Percentiles rank a stretch among this genome's conserved stretches.
These are phyloP conservation scores for Penicillium canescens DNA, from an alignment of 495 filamentous ascomycete genomes.

Conservation along the genomic window DNA sequence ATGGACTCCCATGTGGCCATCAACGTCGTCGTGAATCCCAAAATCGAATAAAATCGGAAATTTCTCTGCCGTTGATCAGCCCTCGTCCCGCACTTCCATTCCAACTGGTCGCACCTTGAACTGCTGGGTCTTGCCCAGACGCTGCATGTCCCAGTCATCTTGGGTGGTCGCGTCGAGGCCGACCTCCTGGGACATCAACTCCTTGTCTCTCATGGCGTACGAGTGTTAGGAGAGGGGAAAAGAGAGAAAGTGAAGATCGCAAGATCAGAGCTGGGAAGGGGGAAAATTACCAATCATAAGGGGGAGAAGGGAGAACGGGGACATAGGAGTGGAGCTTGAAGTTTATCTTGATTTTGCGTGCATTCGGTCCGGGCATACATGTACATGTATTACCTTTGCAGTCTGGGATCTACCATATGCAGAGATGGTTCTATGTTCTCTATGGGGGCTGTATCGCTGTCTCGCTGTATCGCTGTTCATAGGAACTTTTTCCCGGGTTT, in stretches of 20 bases:
- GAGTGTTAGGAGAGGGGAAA: background rate
- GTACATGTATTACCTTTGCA: too few species aligned
- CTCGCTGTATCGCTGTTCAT: too few species aligned
- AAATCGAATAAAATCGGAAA: constrained; percentile 46
- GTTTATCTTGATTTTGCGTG: background rate
- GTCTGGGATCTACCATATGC: too few species aligned
- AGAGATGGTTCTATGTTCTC: too few species aligned
- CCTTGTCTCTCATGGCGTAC: constrained; percentile 14
- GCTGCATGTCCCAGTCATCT: constrained; percentile 41
- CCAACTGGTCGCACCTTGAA: constrained; percentile 28
- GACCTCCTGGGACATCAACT: constrained; percentile 19
- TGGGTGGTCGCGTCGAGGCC: constrained; percentile 22
- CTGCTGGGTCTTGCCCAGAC: constrained; percentile 41
- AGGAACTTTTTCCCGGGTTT: too few species aligned
- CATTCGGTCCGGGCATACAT: too few species aligned
- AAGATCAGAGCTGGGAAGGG: background rate
- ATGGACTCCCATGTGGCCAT: constrained; percentile 52
- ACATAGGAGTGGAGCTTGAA: background rate
- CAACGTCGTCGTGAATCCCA: constrained; percentile 48
- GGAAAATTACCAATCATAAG: background rate
- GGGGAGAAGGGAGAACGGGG: background rate
- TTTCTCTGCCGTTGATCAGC: constrained; percentile 34
- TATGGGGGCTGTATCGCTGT: too few species aligned
- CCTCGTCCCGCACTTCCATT: background rate
- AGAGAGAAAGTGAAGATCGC: background rate